Evolutionary conservation across 345 rosid species (phyloP).

Genomic region (Heritiera littoralis): DNA sequence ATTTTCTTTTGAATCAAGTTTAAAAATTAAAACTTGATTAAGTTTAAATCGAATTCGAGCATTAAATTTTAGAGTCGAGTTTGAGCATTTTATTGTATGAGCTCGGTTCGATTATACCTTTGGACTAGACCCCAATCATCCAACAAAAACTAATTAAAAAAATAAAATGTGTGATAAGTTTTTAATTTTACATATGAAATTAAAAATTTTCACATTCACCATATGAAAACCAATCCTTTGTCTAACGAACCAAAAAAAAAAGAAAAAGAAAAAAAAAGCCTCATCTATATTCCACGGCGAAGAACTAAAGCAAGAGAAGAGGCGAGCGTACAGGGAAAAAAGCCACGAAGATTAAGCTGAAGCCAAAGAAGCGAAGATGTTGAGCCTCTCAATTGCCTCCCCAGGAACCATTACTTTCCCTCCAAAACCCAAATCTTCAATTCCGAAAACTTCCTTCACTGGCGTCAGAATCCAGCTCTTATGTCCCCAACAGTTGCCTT

Average conservation of each 20-base stretch:
- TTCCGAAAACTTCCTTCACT: conserved; percentile 48
- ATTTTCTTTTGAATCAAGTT: no score
- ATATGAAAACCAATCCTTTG: no score
- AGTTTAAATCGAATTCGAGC: no score
- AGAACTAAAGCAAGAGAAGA: background rate
- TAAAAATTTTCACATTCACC: no score
- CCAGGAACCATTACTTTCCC: conserved; percentile 42
- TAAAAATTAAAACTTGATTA: no score
- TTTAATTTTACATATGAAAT: no score
- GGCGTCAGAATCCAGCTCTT: conserved; percentile 51
- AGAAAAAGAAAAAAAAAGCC: background rate
- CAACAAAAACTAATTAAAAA: no score
- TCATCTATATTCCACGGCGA: background rate
- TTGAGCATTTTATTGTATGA: no score
- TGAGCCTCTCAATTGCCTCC: conserved; percentile 54
- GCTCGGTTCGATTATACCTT: no score
- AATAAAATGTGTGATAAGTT: no score
- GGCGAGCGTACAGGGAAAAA: background rate
- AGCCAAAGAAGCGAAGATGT: conserved; percentile 36
- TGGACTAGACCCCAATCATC: no score
- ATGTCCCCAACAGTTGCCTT: conserved; percentile 30
- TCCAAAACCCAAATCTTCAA: conserved; percentile 32
- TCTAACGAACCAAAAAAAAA: background rate
- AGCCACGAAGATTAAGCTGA: background rate
- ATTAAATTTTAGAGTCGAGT: no score